Percentiles rank a stretch among this genome's conserved stretches.
Conservation (phyloP, 306 rosid species). For the Geum urbanum region DNA sequence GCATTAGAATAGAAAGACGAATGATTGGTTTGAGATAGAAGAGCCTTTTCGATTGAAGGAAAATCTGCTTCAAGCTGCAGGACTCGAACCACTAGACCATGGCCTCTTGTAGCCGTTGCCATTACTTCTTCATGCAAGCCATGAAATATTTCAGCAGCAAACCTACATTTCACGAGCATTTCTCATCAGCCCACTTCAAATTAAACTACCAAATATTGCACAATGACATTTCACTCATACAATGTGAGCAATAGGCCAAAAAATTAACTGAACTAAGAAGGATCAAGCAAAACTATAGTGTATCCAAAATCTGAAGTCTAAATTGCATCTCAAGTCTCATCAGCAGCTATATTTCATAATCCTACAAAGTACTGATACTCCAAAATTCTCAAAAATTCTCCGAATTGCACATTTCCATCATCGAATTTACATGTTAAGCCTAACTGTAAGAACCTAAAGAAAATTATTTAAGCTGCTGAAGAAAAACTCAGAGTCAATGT, state of each 20-base stretch:
- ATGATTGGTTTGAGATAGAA: constrained; percentile 66
- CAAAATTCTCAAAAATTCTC: background rate
- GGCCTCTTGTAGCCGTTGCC: constrained; percentile 84
- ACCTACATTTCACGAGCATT: constrained; percentile 36
- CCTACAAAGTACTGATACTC: background rate
- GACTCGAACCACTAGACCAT: constrained; percentile 70
- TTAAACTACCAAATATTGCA: background rate
- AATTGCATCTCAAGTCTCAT: background rate
- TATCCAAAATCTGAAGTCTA: background rate
- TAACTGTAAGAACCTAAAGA: constrained; percentile 16
- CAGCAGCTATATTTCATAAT: background rate
- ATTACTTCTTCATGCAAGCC: constrained; percentile 94
- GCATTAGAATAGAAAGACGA: constrained; percentile 49
- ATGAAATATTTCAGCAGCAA: constrained; percentile 96
- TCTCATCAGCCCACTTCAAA: background rate
- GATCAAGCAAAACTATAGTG: background rate
- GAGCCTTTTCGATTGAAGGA: constrained; percentile 80
- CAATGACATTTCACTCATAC: background rate
- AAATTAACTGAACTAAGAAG: background rate
- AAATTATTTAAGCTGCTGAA: constrained; percentile 8
- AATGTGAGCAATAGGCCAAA: background rate
- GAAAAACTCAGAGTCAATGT: constrained; percentile 3
- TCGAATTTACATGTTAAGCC: background rate
- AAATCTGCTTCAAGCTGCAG: constrained; percentile 95
- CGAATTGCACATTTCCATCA: constrained; percentile 10